Percentiles rank a stretch among this genome's conserved stretches.
phyloP scores from a whole-genome alignment of 2,329 filamentous ascomycete species.

The Penicillium sp. region DNA sequence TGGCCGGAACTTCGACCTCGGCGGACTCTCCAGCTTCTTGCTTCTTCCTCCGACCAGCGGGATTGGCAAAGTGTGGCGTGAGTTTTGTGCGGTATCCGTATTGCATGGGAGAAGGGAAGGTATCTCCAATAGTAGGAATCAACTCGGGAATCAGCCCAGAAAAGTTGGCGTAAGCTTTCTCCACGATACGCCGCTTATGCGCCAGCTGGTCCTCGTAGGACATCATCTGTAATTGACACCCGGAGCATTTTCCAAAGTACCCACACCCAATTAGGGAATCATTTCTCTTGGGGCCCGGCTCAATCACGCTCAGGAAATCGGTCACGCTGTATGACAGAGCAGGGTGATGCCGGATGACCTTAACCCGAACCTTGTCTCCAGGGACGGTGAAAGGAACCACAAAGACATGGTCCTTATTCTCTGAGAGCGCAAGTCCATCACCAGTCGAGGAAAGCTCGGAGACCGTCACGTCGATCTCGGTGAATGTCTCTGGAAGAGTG shows the following conservation, averaged over 20 bases:
- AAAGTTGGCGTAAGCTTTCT: constrained; percentile 89
- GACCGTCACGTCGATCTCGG: constrained; percentile 78
- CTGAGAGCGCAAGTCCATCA: constrained; percentile 75
- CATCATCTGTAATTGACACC: constrained; percentile 97
- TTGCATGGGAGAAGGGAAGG: constrained; percentile 82
- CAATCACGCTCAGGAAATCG: constrained; percentile 74
- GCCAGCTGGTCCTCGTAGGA: constrained; percentile 78
- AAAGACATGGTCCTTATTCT: constrained; percentile 65
- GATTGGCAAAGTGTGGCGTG: constrained; percentile 90
- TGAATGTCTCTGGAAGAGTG: constrained; percentile 59
- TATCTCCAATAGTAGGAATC: constrained; percentile 72
- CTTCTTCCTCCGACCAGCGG: constrained; percentile 47
- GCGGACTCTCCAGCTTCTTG: constrained; percentile 43
- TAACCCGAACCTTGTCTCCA: constrained; percentile 73
- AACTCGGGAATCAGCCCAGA: constrained; percentile 71
- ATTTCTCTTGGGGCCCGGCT: constrained; percentile 69
- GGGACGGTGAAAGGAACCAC: constrained; percentile 84
- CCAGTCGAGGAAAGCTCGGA: constrained; percentile 81
- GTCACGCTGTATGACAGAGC: constrained; percentile 66
- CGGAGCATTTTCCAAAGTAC: constrained; percentile 83
- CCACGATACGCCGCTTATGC: constrained; percentile 79
- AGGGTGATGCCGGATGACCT: constrained; percentile 67
- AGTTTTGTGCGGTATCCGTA: constrained; percentile 96
- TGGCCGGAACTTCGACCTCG: constrained; percentile 65
- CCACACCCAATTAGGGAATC: constrained; percentile 71